These are phyloP conservation scores for Xylaria sp. DNA, from an alignment of 2,329 filamentous ascomycete genomes.

Conservation along the genomic window DNA sequence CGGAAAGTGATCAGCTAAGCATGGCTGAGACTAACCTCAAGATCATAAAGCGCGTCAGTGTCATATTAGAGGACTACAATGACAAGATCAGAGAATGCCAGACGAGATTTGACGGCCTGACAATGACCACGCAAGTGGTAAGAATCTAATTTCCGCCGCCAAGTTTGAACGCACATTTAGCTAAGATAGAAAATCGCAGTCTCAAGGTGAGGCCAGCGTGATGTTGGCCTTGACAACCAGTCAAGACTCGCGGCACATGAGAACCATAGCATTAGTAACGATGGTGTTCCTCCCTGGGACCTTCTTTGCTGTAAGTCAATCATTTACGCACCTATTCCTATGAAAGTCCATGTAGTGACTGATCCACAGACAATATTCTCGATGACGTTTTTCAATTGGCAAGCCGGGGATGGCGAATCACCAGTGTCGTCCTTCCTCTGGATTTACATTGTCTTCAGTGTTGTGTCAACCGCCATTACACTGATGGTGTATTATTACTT, in stretches of 20 bases:
- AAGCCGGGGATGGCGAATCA: too few relatives aligned
- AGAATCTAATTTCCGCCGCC: neutral
- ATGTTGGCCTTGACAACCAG: neutral
- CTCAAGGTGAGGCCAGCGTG: neutral
- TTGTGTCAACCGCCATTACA: too few relatives aligned
- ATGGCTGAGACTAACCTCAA: neutral
- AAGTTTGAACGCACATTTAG: too few relatives aligned
- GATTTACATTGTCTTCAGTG: too few relatives aligned
- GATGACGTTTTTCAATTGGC: slow-evolving; percentile 10
- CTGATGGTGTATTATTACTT: too few relatives aligned
- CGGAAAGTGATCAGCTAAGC: neutral
- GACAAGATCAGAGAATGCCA: slow-evolving; percentile 4
- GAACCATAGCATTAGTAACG: slow-evolving; percentile 3
- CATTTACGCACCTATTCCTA: neutral
- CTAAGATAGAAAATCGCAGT: neutral
- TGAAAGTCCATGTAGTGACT: neutral
- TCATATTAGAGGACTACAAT: slow-evolving; percentile 2
- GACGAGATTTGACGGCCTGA: neutral
- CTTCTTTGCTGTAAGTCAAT: slow-evolving; percentile 4
- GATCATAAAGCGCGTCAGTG: neutral
- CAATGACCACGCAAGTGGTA: slow-evolving; percentile 7
- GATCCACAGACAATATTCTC: slow-evolving; percentile 2
- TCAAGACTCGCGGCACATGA: neutral
- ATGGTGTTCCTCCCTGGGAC: slow-evolving; percentile 13
- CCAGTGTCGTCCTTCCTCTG: too few relatives aligned